Base-by-base conservation (phyloP, 108 stramenopile species). In the Schizochytrium sp. region DNA sequence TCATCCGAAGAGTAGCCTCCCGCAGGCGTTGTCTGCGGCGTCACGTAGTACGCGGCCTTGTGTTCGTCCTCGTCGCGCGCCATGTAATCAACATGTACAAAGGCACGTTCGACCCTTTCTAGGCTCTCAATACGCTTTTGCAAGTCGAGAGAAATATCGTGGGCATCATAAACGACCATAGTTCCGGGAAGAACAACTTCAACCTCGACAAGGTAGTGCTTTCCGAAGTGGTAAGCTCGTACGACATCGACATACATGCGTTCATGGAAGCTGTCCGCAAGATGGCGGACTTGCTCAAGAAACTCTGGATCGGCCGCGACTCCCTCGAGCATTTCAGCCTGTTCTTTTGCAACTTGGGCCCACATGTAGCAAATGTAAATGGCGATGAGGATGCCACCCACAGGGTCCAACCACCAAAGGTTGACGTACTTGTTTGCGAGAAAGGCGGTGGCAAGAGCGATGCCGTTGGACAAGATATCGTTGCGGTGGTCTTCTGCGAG, bases 61-160 rank as follows among this genome's bases (percentile, higher is more conserved):
- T 98, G 98, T 92, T 98, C 98, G 92, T 97, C 96, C 88, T 97
- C 96, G 28, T 94, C 95, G n/a, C 97, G 72, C 19, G 88, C 91
- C 89, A 95, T 93, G 90, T 97, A 97, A 91, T 98, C 98, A 90
- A 98, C 96, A 90, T 98, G 98, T 19, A 98, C 98, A 93, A 98
- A 98, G 72, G 96, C 96, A 43, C 98, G 93, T 92, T 98, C 98
- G 29, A 98, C 98, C 90, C 96, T 96, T 87, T 95, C 96, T 44
- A 94, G 87, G 25, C 92, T 92, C 92, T 98, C 98, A 90, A 98
- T 96, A 89, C 96, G 96, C 88, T 97, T 96, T 89, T 98, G 98
- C 76, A 98, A 91, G 88, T 96, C 96, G 95, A 98, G 96, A 58
- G 96, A 97, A 83, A 97, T 92, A 90, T 98, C 98, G 93, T 98